phyloP scores from a whole-genome alignment of 176 grass and related monocot species.

The Lolium rigidum region DNA sequence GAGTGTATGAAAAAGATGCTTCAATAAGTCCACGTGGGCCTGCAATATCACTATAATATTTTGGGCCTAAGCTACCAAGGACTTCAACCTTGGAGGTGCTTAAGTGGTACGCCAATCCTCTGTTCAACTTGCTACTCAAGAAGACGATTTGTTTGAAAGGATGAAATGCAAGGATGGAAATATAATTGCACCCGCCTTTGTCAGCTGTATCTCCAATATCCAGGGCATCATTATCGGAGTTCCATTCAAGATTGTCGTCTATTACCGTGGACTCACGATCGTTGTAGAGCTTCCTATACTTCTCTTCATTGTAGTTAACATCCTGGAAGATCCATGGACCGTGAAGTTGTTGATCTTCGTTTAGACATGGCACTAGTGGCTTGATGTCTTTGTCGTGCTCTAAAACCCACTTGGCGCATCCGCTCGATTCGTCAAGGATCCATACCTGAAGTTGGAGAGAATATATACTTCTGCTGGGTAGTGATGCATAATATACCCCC shows the following conservation, averaged over 20 bases:
- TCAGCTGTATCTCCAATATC: background rate
- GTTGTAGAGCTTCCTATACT: too few relatives aligned
- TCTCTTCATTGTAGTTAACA: too few relatives aligned
- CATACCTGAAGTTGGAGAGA: background rate
- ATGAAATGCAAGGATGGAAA: background rate
- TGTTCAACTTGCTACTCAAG: background rate
- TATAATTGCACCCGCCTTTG: background rate
- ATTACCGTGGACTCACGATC: too few relatives aligned
- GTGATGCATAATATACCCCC: background rate
- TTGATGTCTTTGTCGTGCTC: too few relatives aligned
- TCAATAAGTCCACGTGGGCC: background rate
- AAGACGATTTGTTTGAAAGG: background rate
- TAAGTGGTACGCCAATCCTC: slow-evolving; percentile 16
- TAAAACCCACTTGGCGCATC: too few relatives aligned
- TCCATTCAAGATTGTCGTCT: background rate
- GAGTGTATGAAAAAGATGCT: too few relatives aligned
- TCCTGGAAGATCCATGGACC: background rate
- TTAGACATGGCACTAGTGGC: too few relatives aligned
- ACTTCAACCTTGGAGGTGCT: slow-evolving; percentile 10
- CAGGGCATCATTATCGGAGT: too few relatives aligned
- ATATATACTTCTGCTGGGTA: too few relatives aligned
- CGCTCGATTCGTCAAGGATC: background rate
- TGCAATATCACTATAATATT: background rate
- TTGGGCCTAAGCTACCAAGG: background rate
- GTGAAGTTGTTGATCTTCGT: too few relatives aligned